A percentile compares a stretch with the other conserved stretches of the same genome.
Evolutionary conservation across 2,329 filamentous ascomycete genomes (phyloP).

Genomic region (Geosmithia flava): DNA sequence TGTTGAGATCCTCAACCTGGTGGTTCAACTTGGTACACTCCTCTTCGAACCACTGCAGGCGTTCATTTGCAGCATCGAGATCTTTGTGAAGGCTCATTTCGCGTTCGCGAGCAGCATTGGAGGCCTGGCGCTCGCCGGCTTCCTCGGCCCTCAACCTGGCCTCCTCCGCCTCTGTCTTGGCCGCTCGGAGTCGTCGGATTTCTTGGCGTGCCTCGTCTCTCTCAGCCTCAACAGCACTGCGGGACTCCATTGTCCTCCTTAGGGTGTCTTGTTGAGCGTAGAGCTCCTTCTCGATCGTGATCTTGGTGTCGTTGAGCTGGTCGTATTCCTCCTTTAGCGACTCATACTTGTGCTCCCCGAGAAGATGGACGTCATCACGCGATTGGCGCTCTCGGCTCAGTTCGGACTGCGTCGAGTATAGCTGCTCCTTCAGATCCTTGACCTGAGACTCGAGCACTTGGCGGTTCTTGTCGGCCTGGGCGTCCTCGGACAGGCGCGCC

Average conservation of each 20-base stretch:
- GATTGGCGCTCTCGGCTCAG: slow-evolving; percentile 87
- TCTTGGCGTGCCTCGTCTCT: slow-evolving; percentile 83
- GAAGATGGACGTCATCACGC: slow-evolving; percentile 81
- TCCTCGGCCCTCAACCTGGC: slow-evolving; percentile 73
- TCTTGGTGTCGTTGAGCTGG: slow-evolving; percentile 83
- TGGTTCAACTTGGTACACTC: slow-evolving; percentile 66
- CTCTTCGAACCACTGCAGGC: slow-evolving; percentile 65
- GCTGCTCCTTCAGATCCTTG: slow-evolving; percentile 71
- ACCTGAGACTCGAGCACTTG: slow-evolving; percentile 80
- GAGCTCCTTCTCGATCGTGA: slow-evolving; percentile 94
- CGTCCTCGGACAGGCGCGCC: slow-evolving; percentile 80
- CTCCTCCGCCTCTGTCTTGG: slow-evolving; percentile 77
- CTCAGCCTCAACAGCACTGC: slow-evolving; percentile 69
- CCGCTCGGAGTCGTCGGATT: slow-evolving; percentile 67
- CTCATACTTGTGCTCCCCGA: slow-evolving; percentile 78
- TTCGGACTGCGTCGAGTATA: slow-evolving; percentile 77
- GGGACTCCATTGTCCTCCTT: slow-evolving; percentile 71
- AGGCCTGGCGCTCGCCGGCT: slow-evolving; percentile 68
- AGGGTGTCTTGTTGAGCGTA: slow-evolving; percentile 91
- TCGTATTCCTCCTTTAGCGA: slow-evolving; percentile 77
- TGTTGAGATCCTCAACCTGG: slow-evolving; percentile 76
- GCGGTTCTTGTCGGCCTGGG: slow-evolving; percentile 68
- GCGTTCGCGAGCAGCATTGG: slow-evolving; percentile 65
- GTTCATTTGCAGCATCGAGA: slow-evolving; percentile 64
- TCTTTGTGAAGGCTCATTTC: slow-evolving; percentile 68